Base-by-base conservation (phyloP, 2,329 filamentous ascomycete species). In the Aaosphaeria pasadenensis region DNA sequence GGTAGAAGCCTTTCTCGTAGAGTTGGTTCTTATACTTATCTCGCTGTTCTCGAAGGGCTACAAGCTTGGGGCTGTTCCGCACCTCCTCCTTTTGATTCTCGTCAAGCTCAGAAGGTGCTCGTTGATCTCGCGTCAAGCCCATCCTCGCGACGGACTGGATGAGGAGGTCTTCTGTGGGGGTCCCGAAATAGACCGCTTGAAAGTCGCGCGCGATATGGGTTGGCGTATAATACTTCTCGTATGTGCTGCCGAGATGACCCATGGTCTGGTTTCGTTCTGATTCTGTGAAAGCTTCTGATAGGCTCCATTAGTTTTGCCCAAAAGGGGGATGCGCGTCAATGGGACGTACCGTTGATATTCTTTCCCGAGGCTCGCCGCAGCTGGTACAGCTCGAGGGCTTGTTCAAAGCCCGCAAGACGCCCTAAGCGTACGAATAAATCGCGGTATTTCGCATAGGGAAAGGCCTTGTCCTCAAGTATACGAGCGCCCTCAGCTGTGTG, bases 121-220 rank as follows among this genome's bases (percentile, higher is more conserved):
- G 49, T 52, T 30, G 30, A 52, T 57, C 53, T 39, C 40, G 49
- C 46, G 29, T 43, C 44, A 53, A 32, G 35, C 48, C 43, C 30
- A 59, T 59, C 1, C 49, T 42, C 42, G 47, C 44, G 44, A 59
- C 45, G 45, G 54, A 57, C 50, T 51, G 9, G 36, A 59, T 55
- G 24, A 59, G 52, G 31, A 49, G 42, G 30, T 54, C 51, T 50
- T 57, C 43, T 45, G 28, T 46, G 32, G 44, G 47, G 44, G 46
- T 57, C 42, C 47, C 30, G 50, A 57, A 57, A 47, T 57, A 57
- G 45, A 55, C 54, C 32, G 47, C 46, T 31, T 57, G 30, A 39
- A 55, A 57, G 46, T 57, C 39, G 33, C 44, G 42, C 28, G 45
- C 39, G 45, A 58, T 54, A 49, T 57, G 35, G 17, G 48, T 57